These are phyloP conservation scores for Striga hermonthica DNA, from an alignment of 305 asterid species.

Conservation along the genomic window DNA sequence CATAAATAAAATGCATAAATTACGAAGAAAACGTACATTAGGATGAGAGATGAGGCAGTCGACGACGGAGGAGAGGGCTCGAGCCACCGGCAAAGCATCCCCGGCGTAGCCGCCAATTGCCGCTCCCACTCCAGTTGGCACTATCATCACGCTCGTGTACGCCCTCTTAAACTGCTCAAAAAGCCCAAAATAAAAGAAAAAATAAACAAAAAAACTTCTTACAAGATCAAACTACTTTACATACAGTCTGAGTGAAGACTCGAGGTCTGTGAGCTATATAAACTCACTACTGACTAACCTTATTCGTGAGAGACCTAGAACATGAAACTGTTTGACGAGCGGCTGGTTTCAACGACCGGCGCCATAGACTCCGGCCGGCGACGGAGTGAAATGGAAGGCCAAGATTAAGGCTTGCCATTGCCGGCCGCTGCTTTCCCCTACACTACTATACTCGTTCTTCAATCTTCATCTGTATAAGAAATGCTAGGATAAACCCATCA, in stretches of 20 bases:
- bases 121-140: slow-evolving; percentile 94
- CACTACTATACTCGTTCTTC: too few relatives aligned
- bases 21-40: slow-evolving; percentile 47
- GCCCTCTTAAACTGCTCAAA: slow-evolving; percentile 56
- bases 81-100: slow-evolving; percentile 87
- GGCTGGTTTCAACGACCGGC: slow-evolving; percentile 26
- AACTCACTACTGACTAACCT: slow-evolving; percentile 30
- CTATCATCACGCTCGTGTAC: slow-evolving; percentile 89
- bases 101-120: slow-evolving; percentile 95
- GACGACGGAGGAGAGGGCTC: slow-evolving; percentile 76
- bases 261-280: not conserved
- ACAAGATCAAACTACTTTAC: not conserved
- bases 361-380: slow-evolving; percentile 30
- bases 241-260: too few relatives aligned
- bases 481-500: slow-evolving; percentile 14
- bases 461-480: too few relatives aligned
- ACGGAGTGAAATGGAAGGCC: slow-evolving; percentile 34
- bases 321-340: slow-evolving; percentile 30
- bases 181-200: not conserved
- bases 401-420: slow-evolving; percentile 39
- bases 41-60: slow-evolving; percentile 95
- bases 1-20: not conserved
- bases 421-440: slow-evolving; percentile 25
- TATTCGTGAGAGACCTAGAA: slow-evolving; percentile 30
- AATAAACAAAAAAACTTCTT: not conserved